Evolutionary conservation across 2,329 filamentous ascomycete genomes (phyloP).

Genomic region (Diaporthe sp.): DNA sequence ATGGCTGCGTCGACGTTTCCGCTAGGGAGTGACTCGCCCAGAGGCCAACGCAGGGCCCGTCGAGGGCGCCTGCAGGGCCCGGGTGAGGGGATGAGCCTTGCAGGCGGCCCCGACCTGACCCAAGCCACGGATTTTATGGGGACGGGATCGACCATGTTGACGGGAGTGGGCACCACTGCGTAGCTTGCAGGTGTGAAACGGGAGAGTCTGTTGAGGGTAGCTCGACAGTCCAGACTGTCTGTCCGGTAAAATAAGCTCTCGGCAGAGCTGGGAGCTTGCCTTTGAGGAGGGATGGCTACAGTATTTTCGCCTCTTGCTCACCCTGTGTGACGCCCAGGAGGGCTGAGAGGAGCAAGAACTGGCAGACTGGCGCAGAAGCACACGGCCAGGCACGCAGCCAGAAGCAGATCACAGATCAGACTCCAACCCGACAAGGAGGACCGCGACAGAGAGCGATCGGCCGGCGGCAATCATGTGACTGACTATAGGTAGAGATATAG

Average conservation of each 20-base stretch:
- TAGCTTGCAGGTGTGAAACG: slow-evolving; percentile 33
- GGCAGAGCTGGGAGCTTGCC: slow-evolving; percentile 29
- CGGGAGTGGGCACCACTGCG: slow-evolving; percentile 23
- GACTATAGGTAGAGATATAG: not conserved
- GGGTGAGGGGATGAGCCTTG: slow-evolving; percentile 26
- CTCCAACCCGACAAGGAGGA: not conserved
- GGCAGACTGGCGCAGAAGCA: not conserved
- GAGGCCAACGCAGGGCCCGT: slow-evolving; percentile 13
- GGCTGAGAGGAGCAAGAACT: not conserved
- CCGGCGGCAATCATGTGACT: slow-evolving; percentile 31
- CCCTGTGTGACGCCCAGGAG: slow-evolving; percentile 14
- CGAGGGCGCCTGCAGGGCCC: slow-evolving; percentile 16
- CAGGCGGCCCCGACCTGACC: slow-evolving; percentile 27
- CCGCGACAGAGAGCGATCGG: slow-evolving; percentile 2
- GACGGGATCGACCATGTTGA: slow-evolving; percentile 34
- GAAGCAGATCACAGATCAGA: slow-evolving; percentile 17
- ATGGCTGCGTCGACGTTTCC: not conserved
- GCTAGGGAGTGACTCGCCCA: slow-evolving; percentile 25
- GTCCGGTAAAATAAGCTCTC: slow-evolving; percentile 31
- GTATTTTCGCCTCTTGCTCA: not conserved
- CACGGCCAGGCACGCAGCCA: not conserved
- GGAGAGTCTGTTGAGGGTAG: slow-evolving; percentile 26
- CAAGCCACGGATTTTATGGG: slow-evolving; percentile 22
- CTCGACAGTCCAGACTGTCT: slow-evolving; percentile 17
- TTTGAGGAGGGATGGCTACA: not conserved